Evolutionary conservation across 441 rosid genomes (phyloP).

Genomic region (Biscutella laevigata): DNA sequence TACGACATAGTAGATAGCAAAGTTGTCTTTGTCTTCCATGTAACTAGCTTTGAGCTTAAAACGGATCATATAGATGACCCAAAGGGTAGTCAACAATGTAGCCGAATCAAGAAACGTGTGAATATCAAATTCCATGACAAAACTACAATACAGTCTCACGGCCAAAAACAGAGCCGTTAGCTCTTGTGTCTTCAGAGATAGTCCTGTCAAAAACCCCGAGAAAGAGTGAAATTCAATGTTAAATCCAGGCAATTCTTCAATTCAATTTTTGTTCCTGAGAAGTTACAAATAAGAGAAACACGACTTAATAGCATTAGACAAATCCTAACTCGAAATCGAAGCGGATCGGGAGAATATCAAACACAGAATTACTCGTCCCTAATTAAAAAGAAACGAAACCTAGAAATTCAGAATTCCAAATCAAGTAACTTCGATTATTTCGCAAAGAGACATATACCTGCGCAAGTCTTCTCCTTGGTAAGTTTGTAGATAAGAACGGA

Average conservation of each 20-base stretch:
- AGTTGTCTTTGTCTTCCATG: constrained; percentile 58
- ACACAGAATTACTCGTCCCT: neutral
- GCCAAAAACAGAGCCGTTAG: constrained; percentile 55
- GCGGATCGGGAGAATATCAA: neutral
- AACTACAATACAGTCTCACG: constrained; percentile 53
- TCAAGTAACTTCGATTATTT: neutral
- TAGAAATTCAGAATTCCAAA: neutral
- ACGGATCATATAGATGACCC: constrained; percentile 58
- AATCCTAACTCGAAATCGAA: neutral
- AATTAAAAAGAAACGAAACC: constrained; percentile 1
- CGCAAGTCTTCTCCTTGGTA: constrained; percentile 54
- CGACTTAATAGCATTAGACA: neutral
- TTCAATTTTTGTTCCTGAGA: neutral
- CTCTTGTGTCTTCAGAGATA: constrained; percentile 56
- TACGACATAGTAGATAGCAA: constrained; percentile 44
- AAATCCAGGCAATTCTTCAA: neutral
- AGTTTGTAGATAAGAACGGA: constrained; percentile 56
- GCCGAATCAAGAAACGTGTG: constrained; percentile 59
- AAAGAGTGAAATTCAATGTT: neutral
- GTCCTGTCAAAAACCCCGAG: constrained; percentile 27
- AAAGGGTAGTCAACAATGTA: constrained; percentile 48
- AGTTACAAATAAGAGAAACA: no score
- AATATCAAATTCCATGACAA: constrained; percentile 61
- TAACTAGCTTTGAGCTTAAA: constrained; percentile 47
- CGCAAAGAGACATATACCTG: constrained; percentile 27